Conservation (phyloP, 1,284 basidiomycete species). For the Marasmius tenuissimus region DNA sequence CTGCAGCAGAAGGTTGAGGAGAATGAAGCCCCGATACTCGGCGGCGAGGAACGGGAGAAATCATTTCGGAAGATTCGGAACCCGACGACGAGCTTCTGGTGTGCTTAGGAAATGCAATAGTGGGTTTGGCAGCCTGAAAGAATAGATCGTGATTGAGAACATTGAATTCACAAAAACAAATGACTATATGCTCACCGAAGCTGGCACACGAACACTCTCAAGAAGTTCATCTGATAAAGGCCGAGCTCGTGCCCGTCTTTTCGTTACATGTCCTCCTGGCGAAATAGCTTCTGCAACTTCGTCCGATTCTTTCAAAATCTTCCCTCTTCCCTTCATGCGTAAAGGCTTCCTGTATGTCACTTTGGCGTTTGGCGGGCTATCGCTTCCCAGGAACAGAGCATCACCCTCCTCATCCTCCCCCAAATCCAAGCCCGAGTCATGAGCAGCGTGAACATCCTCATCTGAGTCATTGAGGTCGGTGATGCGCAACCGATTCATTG, state of each 20-base stretch:
- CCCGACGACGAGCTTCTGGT: slow-evolving; percentile 34
- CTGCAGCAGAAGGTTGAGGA: slow-evolving; percentile 22
- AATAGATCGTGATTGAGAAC: slow-evolving; percentile 15
- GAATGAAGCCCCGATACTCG: slow-evolving; percentile 37
- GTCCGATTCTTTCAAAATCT: slow-evolving; percentile 35
- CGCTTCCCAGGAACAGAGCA: slow-evolving; percentile 32
- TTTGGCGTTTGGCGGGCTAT: slow-evolving; percentile 22
- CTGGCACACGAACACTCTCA: slow-evolving; percentile 44
- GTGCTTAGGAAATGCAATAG: slow-evolving; percentile 31
- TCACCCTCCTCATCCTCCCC: slow-evolving; percentile 32
- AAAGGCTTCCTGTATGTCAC: slow-evolving; percentile 26
- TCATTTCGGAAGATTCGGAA: slow-evolving; percentile 32
- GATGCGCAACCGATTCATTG: slow-evolving; percentile 63
- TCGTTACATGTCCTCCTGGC: slow-evolving; percentile 69
- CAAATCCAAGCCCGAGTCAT: slow-evolving; percentile 52
- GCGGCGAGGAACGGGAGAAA: slow-evolving; percentile 50
- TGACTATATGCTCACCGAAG: slow-evolving; percentile 34
- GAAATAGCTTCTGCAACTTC: slow-evolving; percentile 71
- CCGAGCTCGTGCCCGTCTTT: slow-evolving; percentile 66
- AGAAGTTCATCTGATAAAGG: slow-evolving; percentile 67
- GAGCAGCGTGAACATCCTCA: slow-evolving; percentile 41
- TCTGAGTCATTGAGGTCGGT: slow-evolving; percentile 49
- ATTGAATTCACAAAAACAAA: slow-evolving; percentile 12
- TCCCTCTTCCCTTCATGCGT: slow-evolving; percentile 36
- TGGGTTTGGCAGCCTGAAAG: slow-evolving; percentile 15